Percentiles rank a stretch among this genome's conserved stretches.
These are phyloP conservation scores for Persicaria maculosa DNA, from an alignment of 148 eudicot genomes.

Conservation along the genomic window DNA sequence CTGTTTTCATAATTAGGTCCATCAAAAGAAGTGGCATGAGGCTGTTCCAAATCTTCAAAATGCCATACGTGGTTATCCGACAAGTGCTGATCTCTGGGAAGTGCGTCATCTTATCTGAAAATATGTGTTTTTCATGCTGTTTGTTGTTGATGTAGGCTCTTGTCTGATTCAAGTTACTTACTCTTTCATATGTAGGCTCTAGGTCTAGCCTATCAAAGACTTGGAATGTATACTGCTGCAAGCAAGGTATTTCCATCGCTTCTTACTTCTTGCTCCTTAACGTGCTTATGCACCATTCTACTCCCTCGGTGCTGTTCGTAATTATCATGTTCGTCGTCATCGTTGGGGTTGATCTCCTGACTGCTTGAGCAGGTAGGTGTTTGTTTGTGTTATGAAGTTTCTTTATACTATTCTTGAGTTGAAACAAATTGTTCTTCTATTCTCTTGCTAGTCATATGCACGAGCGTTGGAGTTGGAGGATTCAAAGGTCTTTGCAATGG, in stretches of 20 bases:
- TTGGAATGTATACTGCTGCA: slow-evolving; percentile 96
- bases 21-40: slow-evolving; percentile 80
- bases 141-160: neutral
- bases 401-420: neutral
- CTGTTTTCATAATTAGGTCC: slow-evolving; percentile 34
- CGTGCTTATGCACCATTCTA: neutral
- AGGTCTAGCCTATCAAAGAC: slow-evolving; percentile 80
- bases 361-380: neutral
- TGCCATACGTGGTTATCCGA: slow-evolving; percentile 85
- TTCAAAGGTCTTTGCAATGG: slow-evolving; percentile 71
- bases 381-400: neutral
- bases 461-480: slow-evolving; percentile 85
- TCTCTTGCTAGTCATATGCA: slow-evolving; percentile 66
- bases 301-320: neutral
- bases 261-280: neutral
- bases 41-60: slow-evolving; percentile 87
- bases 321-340: neutral
- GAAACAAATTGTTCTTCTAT: neutral
- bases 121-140: neutral
- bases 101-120: slow-evolving; percentile 33
- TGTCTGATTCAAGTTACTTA: slow-evolving; percentile 7
- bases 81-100: slow-evolving; percentile 92
- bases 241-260: slow-evolving; percentile 50
- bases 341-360: neutral
- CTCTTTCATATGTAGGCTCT: slow-evolving; percentile 42